Conservation (phyloP, 306 rosid species). For the Lablab purpureus region DNA sequence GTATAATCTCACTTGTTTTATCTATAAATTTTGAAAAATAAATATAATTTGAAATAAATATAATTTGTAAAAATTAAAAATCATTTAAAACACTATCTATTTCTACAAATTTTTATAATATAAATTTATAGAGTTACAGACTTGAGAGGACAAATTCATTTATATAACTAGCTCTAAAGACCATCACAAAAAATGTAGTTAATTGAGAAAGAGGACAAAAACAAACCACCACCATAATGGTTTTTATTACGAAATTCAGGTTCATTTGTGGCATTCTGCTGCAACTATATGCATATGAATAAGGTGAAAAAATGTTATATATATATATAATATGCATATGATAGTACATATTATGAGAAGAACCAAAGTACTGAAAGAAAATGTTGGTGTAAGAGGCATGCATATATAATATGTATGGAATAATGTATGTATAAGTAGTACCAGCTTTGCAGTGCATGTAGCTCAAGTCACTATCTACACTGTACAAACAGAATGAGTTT, state of each 20-base stretch:
- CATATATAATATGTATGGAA: not conserved
- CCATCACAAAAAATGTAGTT: not conserved
- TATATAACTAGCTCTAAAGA: too few relatives aligned
- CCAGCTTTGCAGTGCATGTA: conserved; percentile 13
- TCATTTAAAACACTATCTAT: too few relatives aligned
- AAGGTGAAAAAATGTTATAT: not conserved
- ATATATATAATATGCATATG: not conserved
- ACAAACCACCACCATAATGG: not conserved
- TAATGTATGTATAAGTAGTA: not conserved
- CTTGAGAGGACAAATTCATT: too few relatives aligned
- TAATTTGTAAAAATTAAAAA: too few relatives aligned
- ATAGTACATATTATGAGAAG: not conserved
- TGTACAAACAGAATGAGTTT: conserved; percentile 38
- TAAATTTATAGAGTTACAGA: too few relatives aligned
- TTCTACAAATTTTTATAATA: too few relatives aligned
- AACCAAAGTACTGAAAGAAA: not conserved
- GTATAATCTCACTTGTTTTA: too few relatives aligned
- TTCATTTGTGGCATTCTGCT: not conserved
- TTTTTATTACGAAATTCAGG: not conserved
- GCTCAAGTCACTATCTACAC: conserved; percentile 41
- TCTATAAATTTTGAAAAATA: too few relatives aligned
- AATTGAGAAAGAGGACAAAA: not conserved
- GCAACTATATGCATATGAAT: too few relatives aligned
- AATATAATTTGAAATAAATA: too few relatives aligned
- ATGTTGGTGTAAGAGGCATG: conserved; percentile 18